phyloP scores from a whole-genome alignment of 352 stramenopile genomes.

The Phytophthora palmivora region DNA sequence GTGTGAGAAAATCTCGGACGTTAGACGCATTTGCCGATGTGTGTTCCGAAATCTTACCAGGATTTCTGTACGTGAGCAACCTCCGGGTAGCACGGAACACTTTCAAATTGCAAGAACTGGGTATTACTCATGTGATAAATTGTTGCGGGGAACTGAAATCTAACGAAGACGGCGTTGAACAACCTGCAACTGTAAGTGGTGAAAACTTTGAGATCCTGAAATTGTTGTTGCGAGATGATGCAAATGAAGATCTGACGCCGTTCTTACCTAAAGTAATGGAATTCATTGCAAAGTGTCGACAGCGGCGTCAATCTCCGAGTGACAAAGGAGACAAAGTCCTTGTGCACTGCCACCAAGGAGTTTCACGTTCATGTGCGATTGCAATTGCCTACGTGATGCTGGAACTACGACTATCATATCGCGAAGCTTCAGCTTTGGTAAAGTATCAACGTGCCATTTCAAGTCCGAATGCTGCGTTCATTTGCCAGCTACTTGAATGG shows the following conservation, averaged over 20 bases:
- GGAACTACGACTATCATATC: conserved; percentile 35
- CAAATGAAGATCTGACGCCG: conserved; percentile 67
- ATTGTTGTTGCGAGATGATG: conserved; percentile 62
- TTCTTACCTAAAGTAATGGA: conserved; percentile 61
- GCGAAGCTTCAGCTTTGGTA: conserved; percentile 46
- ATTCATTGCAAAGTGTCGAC: conserved; percentile 43
- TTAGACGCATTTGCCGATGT: conserved; percentile 47
- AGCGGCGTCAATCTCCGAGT: neutral
- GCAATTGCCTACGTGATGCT: conserved; percentile 74
- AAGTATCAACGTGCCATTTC: conserved; percentile 57
- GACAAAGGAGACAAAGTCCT: conserved; percentile 38
- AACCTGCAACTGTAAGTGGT: conserved; percentile 1
- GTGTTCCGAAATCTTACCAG: conserved; percentile 67
- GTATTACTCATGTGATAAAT: conserved; percentile 67
- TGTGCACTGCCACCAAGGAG: conserved; percentile 75
- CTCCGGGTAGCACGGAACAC: conserved; percentile 47
- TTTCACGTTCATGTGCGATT: conserved; percentile 75
- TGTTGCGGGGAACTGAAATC: conserved; percentile 56
- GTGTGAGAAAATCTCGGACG: conserved; percentile 60
- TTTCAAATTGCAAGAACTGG: conserved; percentile 30
- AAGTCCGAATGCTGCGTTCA: conserved; percentile 70
- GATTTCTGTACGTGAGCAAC: conserved; percentile 70
- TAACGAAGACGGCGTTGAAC: conserved; percentile 13
- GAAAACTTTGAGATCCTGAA: conserved; percentile 27
- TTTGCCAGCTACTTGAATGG: conserved; percentile 76